Conservation (phyloP, 306 rosid species). For the Trifolium dubium region DNA sequence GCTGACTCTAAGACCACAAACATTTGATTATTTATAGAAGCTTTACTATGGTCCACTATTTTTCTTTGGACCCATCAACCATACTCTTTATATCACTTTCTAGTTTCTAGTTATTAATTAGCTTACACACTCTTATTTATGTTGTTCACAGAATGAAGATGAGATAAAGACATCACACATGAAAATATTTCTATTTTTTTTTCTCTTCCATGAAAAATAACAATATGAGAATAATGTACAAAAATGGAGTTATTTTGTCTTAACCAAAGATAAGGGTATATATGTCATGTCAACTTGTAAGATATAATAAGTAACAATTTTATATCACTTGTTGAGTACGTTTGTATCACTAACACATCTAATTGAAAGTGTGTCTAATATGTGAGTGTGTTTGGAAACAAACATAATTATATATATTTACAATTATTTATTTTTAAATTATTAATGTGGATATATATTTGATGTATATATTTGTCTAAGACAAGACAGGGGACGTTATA, state of each 20-base stretch:
- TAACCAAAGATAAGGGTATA: conserved; percentile 19
- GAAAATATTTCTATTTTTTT: conserved; percentile 17
- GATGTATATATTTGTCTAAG: not conserved
- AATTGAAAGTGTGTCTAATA: too few species aligned
- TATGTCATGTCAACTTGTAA: conserved; percentile 3
- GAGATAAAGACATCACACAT: conserved; percentile 42
- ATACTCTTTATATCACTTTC: conserved; percentile 30
- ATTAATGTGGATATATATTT: too few species aligned
- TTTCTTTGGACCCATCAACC: conserved; percentile 44
- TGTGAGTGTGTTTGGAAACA: too few species aligned
- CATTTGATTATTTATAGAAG: conserved; percentile 39
- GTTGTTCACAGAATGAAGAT: conserved; percentile 41
- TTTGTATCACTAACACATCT: too few species aligned
- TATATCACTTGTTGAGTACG: too few species aligned
- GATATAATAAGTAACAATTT: not conserved
- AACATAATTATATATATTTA: too few species aligned
- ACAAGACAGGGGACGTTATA: not conserved
- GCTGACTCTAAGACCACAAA: conserved; percentile 51
- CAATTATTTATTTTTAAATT: too few species aligned
- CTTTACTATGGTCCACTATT: conserved; percentile 49
- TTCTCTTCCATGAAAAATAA: conserved; percentile 40
- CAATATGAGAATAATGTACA: conserved; percentile 10
- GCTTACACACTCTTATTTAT: conserved; percentile 42
- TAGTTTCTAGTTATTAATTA: conserved; percentile 33
- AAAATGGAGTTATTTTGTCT: conserved; percentile 11